Base-by-base conservation (phyloP, 1,139 yeast species). In the Sugiyamaella grinbergsii region DNA sequence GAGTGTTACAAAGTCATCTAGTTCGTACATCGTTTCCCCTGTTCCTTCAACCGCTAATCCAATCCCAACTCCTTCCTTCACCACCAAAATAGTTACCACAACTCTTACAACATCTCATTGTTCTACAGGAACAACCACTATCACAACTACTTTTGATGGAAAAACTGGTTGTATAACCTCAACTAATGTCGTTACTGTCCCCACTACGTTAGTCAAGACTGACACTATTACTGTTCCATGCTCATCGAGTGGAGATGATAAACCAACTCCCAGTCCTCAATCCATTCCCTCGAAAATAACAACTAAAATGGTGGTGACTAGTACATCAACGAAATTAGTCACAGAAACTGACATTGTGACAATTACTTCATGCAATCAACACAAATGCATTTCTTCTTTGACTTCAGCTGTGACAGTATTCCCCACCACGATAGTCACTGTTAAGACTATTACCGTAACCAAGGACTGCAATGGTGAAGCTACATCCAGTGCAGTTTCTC, bases 171-270 rank as follows among this genome's bases (percentile, higher is more conserved):
- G 23, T n/a, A 10, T 24, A 22, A 38, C 42, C 5, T 11, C 42
- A n/a, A 22, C 31, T 5, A 38, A 5, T 15, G 42, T 38, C 10
- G 22, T 13, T 13, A 23, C 29, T 8, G 22, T 38, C 2, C 42
- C 42, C 7, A 23, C 42, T 11, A 38, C 42, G 19, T 13, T 38
- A 7, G 18, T 38, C 32, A 38, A 16, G n/a, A 38, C 42, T 16
- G 31, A 23, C n/a, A 38, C 42, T 38, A 10, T 38, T 20, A 22
- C 29, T 10, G 29, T 38, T 16, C 42, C 42, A 7, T 38, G 42
- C n/a, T 22, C 42, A n/a, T 15, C 19, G 10, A 38, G 31, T 22
- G 29, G n/a, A 24, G 15, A 18, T 23, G 31, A 10, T n/a, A 31
- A 11, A 5, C n/a, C 42, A 23, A 20, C 42, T 38, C 13, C 23